Conservation (phyloP, 148 eudicot species). For the Agrostemma githago region DNA sequence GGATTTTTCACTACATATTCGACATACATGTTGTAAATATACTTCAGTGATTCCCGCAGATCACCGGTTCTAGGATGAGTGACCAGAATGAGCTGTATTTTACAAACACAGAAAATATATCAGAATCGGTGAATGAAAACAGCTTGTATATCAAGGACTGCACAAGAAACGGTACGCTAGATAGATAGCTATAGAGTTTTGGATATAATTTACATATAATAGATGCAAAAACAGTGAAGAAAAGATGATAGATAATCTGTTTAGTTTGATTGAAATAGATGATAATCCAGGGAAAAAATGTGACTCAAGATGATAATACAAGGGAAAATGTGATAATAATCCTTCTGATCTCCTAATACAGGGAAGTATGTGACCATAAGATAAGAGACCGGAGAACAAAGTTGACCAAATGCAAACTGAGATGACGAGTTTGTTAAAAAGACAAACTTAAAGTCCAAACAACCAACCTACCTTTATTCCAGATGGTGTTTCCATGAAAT, state of each 20-base stretch:
- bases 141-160: neutral
- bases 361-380: neutral
- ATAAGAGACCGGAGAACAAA: neutral
- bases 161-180: neutral
- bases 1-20: constrained; percentile 96
- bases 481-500: constrained; percentile 95
- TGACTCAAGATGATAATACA: no score
- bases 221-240: neutral
- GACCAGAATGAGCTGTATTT: constrained; percentile 72
- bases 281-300: no score
- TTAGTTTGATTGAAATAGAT: no score
- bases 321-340: neutral
- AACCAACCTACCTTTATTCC: constrained; percentile 71
- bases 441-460: neutral
- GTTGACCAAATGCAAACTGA: neutral
- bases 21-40: constrained; percentile 80
- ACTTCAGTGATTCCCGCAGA: constrained; percentile 77
- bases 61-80: constrained; percentile 88
- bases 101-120: constrained; percentile 3
- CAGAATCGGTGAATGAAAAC: neutral
- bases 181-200: neutral
- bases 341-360: neutral
- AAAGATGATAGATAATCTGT: neutral
- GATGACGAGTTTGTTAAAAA: neutral
- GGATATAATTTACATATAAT: neutral